Evolutionary conservation across 305 asterid species (phyloP), one percentile per base, ranked within the genome.

Genomic region (Solanum hybrid): DNA sequence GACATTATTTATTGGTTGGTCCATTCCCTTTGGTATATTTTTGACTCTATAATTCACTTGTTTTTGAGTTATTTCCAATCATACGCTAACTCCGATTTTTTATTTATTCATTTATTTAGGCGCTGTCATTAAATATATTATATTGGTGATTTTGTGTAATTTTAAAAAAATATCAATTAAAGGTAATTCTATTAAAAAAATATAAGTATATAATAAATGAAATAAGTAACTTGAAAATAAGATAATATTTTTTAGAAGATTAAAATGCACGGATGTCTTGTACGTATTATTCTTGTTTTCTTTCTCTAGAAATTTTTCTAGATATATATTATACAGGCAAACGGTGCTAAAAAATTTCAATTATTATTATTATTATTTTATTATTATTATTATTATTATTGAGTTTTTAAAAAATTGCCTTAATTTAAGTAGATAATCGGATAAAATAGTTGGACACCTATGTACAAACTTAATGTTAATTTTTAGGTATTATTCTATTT

Each of bases 1-100:
- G 91, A 91, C 93, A 91, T 94, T 93, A 94, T 93, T 79, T 93
- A 93, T 90, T 81, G 89, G 79, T 88, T 89, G 94, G 96, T 91
- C 96, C 95, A 92, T 89, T 57, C 91, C 81, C 38, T 89, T 34
- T 24, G 84, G 83, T 84, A 37, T 93, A 88, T 88, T 90, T 85
- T 86, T 68, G 26, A 75, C 90, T 92, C 86, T 79, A 84, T 87
- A 86, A 89, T 89, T 85, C 89, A 72, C 91, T 88, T 81, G 82
- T 81, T 73, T 87, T 89, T 87, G 92, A 70, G 91, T 90, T 89
- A 87, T 90, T 89, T 89, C 90, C 91, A 87, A 91, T 93, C 93
- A 92, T 91, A 94, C 91, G 93, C 95, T 92, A 93, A 89, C 92
- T 26, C 88, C 77, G 86, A 38, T 34, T 33, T 70, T 89, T 91